Conservation (phyloP, 2,329 filamentous ascomycete species). For the Sporothrix brasiliensis region DNA sequence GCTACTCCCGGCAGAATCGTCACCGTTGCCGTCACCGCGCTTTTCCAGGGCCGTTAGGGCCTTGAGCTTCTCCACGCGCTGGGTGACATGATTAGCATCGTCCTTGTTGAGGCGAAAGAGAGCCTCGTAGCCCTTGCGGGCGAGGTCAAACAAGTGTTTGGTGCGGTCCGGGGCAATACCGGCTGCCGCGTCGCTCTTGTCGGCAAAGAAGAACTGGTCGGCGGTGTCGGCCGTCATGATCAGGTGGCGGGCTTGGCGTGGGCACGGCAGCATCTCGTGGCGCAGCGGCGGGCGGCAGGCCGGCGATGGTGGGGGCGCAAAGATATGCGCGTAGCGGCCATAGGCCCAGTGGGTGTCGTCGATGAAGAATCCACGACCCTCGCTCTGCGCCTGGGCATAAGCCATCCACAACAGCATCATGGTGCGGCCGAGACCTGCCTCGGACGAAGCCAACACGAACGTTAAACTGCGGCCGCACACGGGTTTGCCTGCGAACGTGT, state of each 20-base stretch:
- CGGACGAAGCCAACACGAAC: conserved; percentile 72
- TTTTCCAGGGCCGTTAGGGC: conserved; percentile 47
- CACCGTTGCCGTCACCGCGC: conserved; percentile 38
- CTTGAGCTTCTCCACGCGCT: conserved; percentile 61
- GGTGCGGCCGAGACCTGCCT: conserved; percentile 76
- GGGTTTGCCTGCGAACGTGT: conserved; percentile 51
- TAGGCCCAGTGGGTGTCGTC: conserved; percentile 85
- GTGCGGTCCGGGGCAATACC: conserved; percentile 26
- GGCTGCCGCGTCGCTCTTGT: conserved; percentile 45
- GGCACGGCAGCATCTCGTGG: conserved; percentile 78
- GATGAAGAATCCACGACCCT: conserved; percentile 77
- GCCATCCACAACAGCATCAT: conserved; percentile 82
- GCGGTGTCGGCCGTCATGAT: conserved; percentile 72
- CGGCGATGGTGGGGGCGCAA: conserved; percentile 66
- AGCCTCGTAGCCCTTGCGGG: conserved; percentile 69
- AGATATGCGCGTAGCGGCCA: conserved; percentile 72
- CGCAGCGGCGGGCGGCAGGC: conserved; percentile 71
- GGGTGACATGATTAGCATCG: conserved; percentile 66
- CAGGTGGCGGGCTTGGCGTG: conserved; percentile 73
- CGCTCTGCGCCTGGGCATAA: conserved; percentile 75
- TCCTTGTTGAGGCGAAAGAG: conserved; percentile 70
- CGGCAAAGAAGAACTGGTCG: conserved; percentile 61
- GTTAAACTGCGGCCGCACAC: conserved; percentile 74
- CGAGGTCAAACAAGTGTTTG: conserved; percentile 63
- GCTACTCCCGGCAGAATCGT: conserved; percentile 35